A percentile compares a stretch with the other conserved stretches of the same genome.
These are phyloP conservation scores for Phytophthora pinifolia DNA, from an alignment of 352 stramenopile genomes.

Conservation along the genomic window DNA sequence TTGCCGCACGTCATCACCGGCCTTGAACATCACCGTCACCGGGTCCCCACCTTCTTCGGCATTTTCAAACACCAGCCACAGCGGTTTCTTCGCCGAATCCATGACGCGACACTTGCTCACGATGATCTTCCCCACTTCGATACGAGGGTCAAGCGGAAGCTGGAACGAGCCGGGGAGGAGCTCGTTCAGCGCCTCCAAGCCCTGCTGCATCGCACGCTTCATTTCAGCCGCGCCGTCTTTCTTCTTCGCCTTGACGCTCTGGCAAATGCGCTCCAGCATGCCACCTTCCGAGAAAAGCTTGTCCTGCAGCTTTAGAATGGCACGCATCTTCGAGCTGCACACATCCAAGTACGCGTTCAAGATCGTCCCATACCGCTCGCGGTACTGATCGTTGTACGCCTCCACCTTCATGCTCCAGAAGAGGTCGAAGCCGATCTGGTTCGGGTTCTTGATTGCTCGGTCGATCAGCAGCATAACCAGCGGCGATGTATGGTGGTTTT, in stretches of 20 bases:
- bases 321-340: constrained; percentile 86
- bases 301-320: constrained; percentile 89
- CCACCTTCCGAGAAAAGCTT: constrained; percentile 70
- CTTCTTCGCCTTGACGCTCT: constrained; percentile 77
- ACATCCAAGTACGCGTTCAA: constrained; percentile 77
- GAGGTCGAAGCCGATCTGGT: constrained; percentile 81
- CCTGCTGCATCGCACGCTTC: constrained; percentile 68
- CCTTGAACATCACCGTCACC: constrained; percentile 91
- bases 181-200: constrained; percentile 74
- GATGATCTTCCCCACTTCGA: constrained; percentile 75
- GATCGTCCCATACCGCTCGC: constrained; percentile 71
- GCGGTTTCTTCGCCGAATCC: constrained; percentile 80
- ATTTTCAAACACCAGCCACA: constrained; percentile 87
- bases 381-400: constrained; percentile 68
- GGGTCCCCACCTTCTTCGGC: constrained; percentile 65
- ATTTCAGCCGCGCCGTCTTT: constrained; percentile 65
- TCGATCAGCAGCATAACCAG: constrained; percentile 75
- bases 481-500: constrained; percentile 78
- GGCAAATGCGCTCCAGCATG: constrained; percentile 77
- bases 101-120: constrained; percentile 84
- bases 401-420: constrained; percentile 89
- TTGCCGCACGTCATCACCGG: constrained; percentile 94
- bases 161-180: constrained; percentile 82
- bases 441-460: constrained; percentile 80
- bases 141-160: constrained; percentile 69